phyloP scores from a whole-genome alignment of 495 filamentous ascomycete genomes.

The Penicillium macrosclerotiorum region DNA sequence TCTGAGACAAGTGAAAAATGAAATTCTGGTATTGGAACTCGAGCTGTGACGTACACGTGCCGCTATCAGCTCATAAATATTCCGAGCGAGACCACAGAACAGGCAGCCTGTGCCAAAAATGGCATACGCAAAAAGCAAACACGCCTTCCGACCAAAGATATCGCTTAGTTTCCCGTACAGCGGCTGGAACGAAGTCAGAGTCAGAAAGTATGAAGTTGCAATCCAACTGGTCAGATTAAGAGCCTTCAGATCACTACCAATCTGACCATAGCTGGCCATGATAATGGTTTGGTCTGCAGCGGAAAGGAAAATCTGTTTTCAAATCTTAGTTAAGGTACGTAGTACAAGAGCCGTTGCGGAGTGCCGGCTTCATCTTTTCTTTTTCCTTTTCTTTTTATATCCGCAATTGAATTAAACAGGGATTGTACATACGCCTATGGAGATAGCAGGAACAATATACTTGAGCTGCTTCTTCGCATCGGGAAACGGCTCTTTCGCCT shows the following conservation, averaged over 20 bases:
- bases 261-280: slow-evolving; percentile 73
- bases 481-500: slow-evolving; percentile 26
- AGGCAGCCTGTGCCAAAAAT: slow-evolving; percentile 74
- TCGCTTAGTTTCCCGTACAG: slow-evolving; percentile 76
- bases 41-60: slow-evolving; percentile 55
- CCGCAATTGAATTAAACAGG: not conserved
- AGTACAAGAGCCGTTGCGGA: too few relatives aligned
- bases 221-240: slow-evolving; percentile 84
- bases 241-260: slow-evolving; percentile 76
- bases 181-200: slow-evolving; percentile 75
- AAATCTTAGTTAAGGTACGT: slow-evolving; percentile 13
- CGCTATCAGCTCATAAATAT: slow-evolving; percentile 69
- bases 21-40: too few relatives aligned
- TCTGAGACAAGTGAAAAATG: too few relatives aligned
- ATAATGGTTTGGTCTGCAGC: slow-evolving; percentile 83
- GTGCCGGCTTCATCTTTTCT: not conserved
- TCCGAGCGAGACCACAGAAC: slow-evolving; percentile 67
- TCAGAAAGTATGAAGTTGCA: slow-evolving; percentile 74
- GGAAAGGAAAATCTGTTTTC: slow-evolving; percentile 59
- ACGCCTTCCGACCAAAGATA: slow-evolving; percentile 79
- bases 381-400: too few relatives aligned
- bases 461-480: slow-evolving; percentile 35
- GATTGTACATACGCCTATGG: slow-evolving; percentile 45
- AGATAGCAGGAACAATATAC: slow-evolving; percentile 51
- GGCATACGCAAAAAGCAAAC: slow-evolving; percentile 68